Conservation (phyloP, 257 asterid species). For the Ehretia macrophylla region DNA sequence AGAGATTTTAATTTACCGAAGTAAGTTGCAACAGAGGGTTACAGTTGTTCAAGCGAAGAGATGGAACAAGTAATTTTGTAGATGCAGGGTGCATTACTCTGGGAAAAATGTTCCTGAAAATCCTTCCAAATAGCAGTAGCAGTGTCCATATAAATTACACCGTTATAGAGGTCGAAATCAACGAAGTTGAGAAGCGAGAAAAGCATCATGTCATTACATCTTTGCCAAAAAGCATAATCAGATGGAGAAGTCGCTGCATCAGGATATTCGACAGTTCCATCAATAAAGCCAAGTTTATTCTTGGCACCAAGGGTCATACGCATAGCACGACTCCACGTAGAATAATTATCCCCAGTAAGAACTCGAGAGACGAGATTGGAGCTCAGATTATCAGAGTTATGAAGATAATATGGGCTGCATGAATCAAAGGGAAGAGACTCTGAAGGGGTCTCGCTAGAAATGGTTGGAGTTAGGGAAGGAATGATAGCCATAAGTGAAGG, state of each 20-base stretch:
- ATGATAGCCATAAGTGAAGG: too few relatives aligned
- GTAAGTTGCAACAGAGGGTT: not conserved
- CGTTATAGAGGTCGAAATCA: not conserved
- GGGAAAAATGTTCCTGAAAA: not conserved
- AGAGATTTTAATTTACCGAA: not conserved
- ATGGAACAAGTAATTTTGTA: too few relatives aligned
- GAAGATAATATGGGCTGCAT: not conserved
- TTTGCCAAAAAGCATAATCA: not conserved
- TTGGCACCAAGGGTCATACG: not conserved
- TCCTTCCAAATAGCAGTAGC: not conserved
- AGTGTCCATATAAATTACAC: not conserved
- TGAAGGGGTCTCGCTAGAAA: too few relatives aligned
- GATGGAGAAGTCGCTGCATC: not conserved
- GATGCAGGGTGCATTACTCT: not conserved
- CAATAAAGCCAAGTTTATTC: not conserved
- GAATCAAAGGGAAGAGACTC: too few relatives aligned
- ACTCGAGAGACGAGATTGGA: not conserved
- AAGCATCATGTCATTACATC: not conserved
- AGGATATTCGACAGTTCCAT: not conserved
- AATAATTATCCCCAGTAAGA: not conserved
- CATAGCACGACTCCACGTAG: not conserved
- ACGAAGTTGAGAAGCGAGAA: not conserved
- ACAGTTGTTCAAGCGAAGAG: not conserved
- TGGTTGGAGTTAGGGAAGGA: too few relatives aligned
- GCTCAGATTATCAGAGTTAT: not conserved